Conservation (phyloP, 805 yeast genomes). For the Kuraishia hungarica region DNA sequence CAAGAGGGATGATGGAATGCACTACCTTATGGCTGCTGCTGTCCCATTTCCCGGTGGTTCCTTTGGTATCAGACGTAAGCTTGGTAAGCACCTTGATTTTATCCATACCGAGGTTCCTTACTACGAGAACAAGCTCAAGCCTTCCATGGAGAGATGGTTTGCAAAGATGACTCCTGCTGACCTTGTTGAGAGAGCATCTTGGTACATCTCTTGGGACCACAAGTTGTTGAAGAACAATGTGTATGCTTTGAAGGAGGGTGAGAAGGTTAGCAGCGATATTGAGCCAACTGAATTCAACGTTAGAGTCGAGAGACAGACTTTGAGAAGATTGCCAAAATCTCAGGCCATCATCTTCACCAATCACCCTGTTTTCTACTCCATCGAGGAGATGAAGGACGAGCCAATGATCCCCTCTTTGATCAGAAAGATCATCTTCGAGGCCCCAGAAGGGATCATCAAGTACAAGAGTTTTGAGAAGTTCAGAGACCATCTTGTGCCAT, state of each 20-base stretch:
- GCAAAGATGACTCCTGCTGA: conserved; percentile 48
- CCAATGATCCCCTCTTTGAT: conserved; percentile 64
- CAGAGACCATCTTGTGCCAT: conserved; percentile 51
- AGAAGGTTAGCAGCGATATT: conserved; percentile 34
- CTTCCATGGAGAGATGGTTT: conserved; percentile 71
- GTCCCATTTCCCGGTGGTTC: conserved; percentile 79
- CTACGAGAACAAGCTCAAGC: conserved; percentile 54
- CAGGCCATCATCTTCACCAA: conserved; percentile 64
- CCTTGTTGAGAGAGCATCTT: conserved; percentile 67
- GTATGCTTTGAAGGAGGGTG: conserved; percentile 37
- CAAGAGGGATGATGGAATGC: conserved; percentile 46
- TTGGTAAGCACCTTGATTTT: conserved; percentile 54
- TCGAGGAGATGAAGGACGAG: conserved; percentile 77
- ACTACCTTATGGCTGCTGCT: conserved; percentile 63
- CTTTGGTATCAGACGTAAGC: conserved; percentile 49
- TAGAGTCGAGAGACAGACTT: conserved; percentile 66
- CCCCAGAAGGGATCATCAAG: conserved; percentile 54
- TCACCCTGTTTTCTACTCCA: conserved; percentile 70
- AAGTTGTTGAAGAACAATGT: conserved; percentile 47
- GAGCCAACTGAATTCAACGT: conserved; percentile 50
- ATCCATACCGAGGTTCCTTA: conserved; percentile 68
- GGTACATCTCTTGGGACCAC: conserved; percentile 72
- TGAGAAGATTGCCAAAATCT: conserved; percentile 57
- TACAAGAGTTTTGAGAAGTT: conserved; percentile 54
- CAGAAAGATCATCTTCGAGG: conserved; percentile 55